Conservation (phyloP, 148 eudicot species). For the Rhododendron kiyosumense region DNA sequence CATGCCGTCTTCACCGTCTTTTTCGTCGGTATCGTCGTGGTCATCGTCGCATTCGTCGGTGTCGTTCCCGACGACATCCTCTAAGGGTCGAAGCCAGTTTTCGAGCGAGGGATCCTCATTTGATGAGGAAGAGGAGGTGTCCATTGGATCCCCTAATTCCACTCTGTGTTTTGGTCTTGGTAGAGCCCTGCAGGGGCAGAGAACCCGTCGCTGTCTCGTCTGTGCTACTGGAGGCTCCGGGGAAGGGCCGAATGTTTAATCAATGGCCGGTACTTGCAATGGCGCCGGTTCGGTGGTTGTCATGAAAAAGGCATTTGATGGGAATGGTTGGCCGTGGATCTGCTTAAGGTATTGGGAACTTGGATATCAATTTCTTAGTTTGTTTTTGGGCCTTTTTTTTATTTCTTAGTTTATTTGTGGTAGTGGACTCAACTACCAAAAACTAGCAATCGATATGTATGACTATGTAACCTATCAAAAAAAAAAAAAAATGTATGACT, state of each 20-base stretch:
- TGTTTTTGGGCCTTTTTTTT: neutral
- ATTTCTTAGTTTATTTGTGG: neutral
- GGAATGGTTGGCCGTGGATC: slow-evolving; percentile 34
- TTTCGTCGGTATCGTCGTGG: slow-evolving; percentile 16
- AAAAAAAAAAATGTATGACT: neutral
- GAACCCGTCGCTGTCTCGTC: neutral
- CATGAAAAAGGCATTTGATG: slow-evolving; percentile 33
- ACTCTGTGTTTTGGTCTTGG: slow-evolving; percentile 29
- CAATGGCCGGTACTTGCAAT: neutral
- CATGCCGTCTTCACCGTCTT: slow-evolving; percentile 6
- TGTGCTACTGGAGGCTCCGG: neutral
- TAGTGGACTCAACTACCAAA: slow-evolving; percentile 16
- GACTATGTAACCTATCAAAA: no score
- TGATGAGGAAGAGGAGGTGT: slow-evolving; percentile 13
- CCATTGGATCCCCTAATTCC: slow-evolving; percentile 24
- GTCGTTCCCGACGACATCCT: neutral
- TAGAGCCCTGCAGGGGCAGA: neutral
- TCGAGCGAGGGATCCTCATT: slow-evolving; percentile 17
- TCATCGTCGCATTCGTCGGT: slow-evolving; percentile 7
- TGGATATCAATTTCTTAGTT: neutral
- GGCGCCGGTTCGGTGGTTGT: slow-evolving; percentile 7
- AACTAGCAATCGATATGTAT: neutral
- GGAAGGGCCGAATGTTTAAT: neutral
- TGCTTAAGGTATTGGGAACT: neutral
- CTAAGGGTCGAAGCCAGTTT: slow-evolving; percentile 1